These are phyloP conservation scores for Typha latifolia DNA, from an alignment of 176 grass and related monocot species.

Conservation along the genomic window DNA sequence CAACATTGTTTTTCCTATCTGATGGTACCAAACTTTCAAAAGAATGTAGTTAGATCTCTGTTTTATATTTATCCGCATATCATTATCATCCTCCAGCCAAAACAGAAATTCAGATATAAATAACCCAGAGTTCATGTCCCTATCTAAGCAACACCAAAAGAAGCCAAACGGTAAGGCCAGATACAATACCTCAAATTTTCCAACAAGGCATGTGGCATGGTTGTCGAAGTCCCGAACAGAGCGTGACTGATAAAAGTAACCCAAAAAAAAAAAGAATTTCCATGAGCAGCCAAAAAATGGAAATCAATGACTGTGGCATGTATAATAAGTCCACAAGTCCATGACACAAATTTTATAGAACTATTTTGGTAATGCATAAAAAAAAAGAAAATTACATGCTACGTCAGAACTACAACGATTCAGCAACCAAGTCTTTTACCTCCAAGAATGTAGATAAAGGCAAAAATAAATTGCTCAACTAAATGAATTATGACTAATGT, in stretches of 20 bases:
- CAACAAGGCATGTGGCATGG: slow-evolving; percentile 74
- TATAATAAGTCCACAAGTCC: neutral
- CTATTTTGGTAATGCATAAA: neutral
- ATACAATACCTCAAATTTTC: slow-evolving; percentile 71
- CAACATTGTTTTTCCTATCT: too few relatives aligned
- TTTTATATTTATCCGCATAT: too few relatives aligned
- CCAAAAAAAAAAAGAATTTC: slow-evolving; percentile 6
- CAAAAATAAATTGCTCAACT: neutral
- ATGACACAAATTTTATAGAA: neutral
- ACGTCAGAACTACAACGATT: neutral
- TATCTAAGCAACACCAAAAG: neutral
- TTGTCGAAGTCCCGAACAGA: slow-evolving; percentile 91
- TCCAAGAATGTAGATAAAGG: neutral
- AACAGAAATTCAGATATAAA: too few relatives aligned
- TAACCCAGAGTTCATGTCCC: too few relatives aligned
- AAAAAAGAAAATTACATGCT: neutral
- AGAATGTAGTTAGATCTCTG: too few relatives aligned
- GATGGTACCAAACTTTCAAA: too few relatives aligned
- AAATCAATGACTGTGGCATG: neutral
- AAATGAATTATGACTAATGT: too few relatives aligned
- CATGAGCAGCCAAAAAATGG: neutral
- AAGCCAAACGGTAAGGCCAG: neutral
- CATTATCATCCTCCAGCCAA: too few relatives aligned
- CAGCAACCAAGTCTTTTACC: neutral
- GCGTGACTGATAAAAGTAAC: slow-evolving; percentile 51